Evolutionary conservation across 2,329 filamentous ascomycete genomes (phyloP), one percentile per base, ranked within the genome.

Genomic region (Cladosporium cucumerinum): DNA sequence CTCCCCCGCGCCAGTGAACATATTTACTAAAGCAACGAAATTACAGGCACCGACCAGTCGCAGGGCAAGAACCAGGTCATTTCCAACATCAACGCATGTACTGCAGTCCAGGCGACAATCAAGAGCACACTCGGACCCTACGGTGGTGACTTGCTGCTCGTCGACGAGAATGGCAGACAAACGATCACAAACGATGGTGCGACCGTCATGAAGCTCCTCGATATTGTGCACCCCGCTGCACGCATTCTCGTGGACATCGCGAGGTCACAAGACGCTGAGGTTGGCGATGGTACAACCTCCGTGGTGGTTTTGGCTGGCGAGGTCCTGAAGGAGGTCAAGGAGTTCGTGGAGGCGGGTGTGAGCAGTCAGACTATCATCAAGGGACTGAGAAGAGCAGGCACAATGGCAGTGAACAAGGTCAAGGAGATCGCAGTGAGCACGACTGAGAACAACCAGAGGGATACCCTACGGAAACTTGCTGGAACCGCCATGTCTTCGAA

Each of bases 141-240:
- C 81, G 95, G 95, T 77, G 95, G 95, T 75, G 95, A 99, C 81
- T 82, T 98, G 77, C 85, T 99, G 78, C 89, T 99, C 81, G 94
- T 98, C 64, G 95, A 98, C 80, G 89, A 88, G 79, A 97, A 97
- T 84, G 95, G 95, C 78, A 89, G 82, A 79, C 93, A 97, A 82
- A 99, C 95, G 63, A 98, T 99, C 77, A 99, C 95, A 73, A 99
- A 99, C 81, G 95, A 99, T 82, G 95, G 95, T 76, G 95, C 95
- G 57, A 99, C 95, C 59, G 95, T 98, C 67, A 99, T 99, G 95
- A 98, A 97, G 92, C 90, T 99, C 63, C 90, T 99, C 77, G 95
- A 99, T 78, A 98, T 99, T 74, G 92, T 99, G 68, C 95, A 99
- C 83, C 95, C 95, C 72, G 95, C 95, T 71, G 95, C 95, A 73